Evolutionary conservation across 73 alveolate species (phyloP), one percentile per base, ranked within the genome.

Genomic region (Paraurostyla sp.): DNA sequence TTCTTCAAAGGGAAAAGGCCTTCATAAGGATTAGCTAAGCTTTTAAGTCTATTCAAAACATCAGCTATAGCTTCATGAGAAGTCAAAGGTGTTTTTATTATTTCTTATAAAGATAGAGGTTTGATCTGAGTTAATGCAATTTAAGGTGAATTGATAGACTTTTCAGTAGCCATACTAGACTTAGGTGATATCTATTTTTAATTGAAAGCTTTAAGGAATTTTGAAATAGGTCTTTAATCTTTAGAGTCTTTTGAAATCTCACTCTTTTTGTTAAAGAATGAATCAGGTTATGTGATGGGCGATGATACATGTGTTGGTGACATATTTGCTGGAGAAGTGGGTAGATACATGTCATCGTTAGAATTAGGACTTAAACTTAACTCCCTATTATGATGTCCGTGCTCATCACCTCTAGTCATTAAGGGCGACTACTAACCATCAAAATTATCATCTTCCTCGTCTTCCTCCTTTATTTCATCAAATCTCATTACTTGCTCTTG

Each of bases 381-480:
- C 13, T 65, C 82, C 25, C 82, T 65, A 7, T 22, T 38, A 36
- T 65, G 2, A 3, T 32, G n/a, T n/a, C n/a, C n/a, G n/a, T n/a
- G n/a, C n/a, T n/a, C n/a, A n/a, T n/a, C n/a, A n/a, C n/a, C n/a
- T n/a, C n/a, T n/a, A n/a, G n/a, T n/a, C n/a, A n/a, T n/a, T n/a
- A n/a, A n/a, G n/a, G n/a, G n/a, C n/a, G n/a, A n/a, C n/a, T n/a
- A n/a, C n/a, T n/a, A n/a, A n/a, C n/a, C n/a, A 49, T 51, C 71
- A 15, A 27, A 9, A 4, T 52, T 45, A 51, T 78, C 76, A 46
- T 78, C 89, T 36, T 78, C 89, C 63, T 78, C 69, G 7, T 36
- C 78, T 36, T 78, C 89, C n/a, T 78, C 89, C n/a, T 52, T 52
- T 2, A 78, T 54, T 36, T 78, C 76, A 43, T 78, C 80, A 29